A percentile compares a stretch with the other conserved stretches of the same genome.
Evolutionary conservation across 2,329 filamentous ascomycete genomes (phyloP).

Genomic region (Tolypocladium nubicola): DNA sequence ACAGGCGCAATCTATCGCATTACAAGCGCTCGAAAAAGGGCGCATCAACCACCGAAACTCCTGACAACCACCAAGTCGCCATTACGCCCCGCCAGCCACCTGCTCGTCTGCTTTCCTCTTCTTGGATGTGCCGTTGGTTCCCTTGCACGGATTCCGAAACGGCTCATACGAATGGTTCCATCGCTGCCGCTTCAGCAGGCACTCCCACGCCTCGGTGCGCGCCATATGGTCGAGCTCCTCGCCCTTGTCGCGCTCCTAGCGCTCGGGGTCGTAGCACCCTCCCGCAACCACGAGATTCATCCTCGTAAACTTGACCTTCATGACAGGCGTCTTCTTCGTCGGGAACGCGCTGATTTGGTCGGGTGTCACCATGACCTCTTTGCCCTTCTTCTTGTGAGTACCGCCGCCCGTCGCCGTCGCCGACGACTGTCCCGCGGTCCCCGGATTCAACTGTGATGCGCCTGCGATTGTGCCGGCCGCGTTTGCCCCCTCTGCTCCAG

Average conservation of each 20-base stretch:
- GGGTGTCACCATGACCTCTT: conserved; percentile 80
- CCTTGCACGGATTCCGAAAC: neutral
- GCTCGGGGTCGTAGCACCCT: conserved; percentile 54
- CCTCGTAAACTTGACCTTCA: conserved; percentile 84
- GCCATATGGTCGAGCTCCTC: neutral
- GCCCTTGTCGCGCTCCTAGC: conserved; percentile 15
- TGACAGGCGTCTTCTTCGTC: conserved; percentile 91
- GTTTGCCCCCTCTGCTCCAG: conserved; percentile 27
- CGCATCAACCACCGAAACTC: neutral
- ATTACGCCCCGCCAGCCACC: neutral
- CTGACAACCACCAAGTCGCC: neutral
- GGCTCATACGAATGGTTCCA: no score
- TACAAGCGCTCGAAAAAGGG: neutral
- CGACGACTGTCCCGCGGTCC: conserved; percentile 15
- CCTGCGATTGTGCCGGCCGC: conserved; percentile 10
- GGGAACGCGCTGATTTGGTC: conserved; percentile 93
- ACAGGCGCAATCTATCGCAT: neutral
- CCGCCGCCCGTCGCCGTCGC: conserved; percentile 17
- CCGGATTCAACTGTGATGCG: conserved; percentile 9
- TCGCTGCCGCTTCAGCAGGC: neutral
- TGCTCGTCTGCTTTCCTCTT: neutral
- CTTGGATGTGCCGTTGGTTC: neutral
- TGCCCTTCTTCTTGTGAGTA: conserved; percentile 62
- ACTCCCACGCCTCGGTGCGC: neutral
- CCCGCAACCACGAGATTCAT: conserved; percentile 92